Evolutionary conservation across 441 rosid genomes (phyloP).

Genomic region (Viola pubescens): DNA sequence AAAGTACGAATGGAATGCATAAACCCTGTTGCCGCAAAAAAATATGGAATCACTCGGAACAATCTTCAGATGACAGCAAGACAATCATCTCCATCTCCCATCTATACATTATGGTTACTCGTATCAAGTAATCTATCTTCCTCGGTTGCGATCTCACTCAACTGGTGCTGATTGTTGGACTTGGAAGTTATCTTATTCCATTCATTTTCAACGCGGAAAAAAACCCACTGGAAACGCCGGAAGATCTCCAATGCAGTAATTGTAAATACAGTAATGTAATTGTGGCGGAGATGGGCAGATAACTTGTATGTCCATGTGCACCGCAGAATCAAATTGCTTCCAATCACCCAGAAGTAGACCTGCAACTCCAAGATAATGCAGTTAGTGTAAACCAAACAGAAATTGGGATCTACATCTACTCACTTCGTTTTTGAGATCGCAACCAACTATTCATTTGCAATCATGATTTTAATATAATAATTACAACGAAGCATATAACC

Average conservation of each 20-base stretch:
- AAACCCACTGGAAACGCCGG: slow-evolving; percentile 89
- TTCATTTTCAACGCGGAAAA: slow-evolving; percentile 88
- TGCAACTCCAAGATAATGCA: slow-evolving; percentile 25
- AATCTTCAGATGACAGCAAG: slow-evolving; percentile 10
- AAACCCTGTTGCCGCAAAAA: slow-evolving; percentile 4
- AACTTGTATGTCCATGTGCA: slow-evolving; percentile 96
- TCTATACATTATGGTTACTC: slow-evolving; percentile 42
- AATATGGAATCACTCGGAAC: slow-evolving; percentile 16
- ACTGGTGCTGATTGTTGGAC: slow-evolving; percentile 37
- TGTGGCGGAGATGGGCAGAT: slow-evolving; percentile 90
- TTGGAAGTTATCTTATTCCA: slow-evolving; percentile 70
- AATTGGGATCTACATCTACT: too few relatives aligned
- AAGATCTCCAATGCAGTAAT: slow-evolving; percentile 75
- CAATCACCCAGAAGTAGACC: slow-evolving; percentile 87
- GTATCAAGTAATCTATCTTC: slow-evolving; percentile 50
- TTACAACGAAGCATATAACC: neutral
- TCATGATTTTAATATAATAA: too few relatives aligned
- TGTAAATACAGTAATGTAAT: slow-evolving; percentile 68
- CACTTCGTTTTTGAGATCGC: too few relatives aligned
- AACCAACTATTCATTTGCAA: too few relatives aligned
- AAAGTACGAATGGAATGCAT: slow-evolving; percentile 1
- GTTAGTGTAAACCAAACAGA: neutral
- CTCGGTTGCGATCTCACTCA: slow-evolving; percentile 33
- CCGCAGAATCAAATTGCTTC: slow-evolving; percentile 77
- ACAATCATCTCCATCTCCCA: slow-evolving; percentile 3